Percentiles rank a stretch among this genome's conserved stretches.
Evolutionary conservation across 1,284 basidiomycete genomes (phyloP).

Genomic region (Cystobasidium sp.): DNA sequence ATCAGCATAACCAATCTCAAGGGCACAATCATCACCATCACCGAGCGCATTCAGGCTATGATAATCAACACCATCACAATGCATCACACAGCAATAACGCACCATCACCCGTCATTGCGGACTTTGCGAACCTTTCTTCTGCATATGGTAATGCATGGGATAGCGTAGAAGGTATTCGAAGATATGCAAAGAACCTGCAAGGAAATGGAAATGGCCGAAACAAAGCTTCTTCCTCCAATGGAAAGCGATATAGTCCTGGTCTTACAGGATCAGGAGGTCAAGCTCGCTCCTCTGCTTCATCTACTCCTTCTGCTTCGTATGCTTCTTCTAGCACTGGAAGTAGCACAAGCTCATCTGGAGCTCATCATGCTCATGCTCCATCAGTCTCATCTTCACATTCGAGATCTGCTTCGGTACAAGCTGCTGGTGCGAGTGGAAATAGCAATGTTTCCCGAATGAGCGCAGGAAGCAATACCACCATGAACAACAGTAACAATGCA

Average conservation of each 20-base stretch:
- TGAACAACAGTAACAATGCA: not conserved
- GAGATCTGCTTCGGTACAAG: conserved; percentile 12
- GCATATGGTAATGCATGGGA: conserved; percentile 83
- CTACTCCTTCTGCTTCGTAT: conserved; percentile 6
- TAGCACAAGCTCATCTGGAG: conserved; percentile 7
- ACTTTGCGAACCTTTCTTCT: conserved; percentile 63
- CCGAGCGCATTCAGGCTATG: conserved; percentile 25
- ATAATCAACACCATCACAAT: conserved; percentile 46
- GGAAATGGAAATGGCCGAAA: not conserved
- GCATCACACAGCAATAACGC: not conserved
- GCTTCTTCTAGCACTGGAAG: not conserved
- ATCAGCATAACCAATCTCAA: conserved; percentile 36
- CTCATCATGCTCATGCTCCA: conserved; percentile 3
- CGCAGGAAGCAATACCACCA: not conserved
- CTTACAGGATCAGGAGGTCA: not conserved
- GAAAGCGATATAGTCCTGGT: not conserved
- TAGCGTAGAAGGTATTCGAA: conserved; percentile 72
- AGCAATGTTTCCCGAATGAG: not conserved
- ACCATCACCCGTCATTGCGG: conserved; percentile 57
- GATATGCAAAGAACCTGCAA: conserved; percentile 68
- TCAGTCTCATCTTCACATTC: conserved; percentile 33
- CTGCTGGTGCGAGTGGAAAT: not conserved
- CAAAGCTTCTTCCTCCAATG: not conserved
- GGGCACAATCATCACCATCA: conserved; percentile 19
- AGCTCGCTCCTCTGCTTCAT: conserved; percentile 14